Conservation (phyloP, 139 green algal genomes). For the Picochlorum sp. region DNA sequence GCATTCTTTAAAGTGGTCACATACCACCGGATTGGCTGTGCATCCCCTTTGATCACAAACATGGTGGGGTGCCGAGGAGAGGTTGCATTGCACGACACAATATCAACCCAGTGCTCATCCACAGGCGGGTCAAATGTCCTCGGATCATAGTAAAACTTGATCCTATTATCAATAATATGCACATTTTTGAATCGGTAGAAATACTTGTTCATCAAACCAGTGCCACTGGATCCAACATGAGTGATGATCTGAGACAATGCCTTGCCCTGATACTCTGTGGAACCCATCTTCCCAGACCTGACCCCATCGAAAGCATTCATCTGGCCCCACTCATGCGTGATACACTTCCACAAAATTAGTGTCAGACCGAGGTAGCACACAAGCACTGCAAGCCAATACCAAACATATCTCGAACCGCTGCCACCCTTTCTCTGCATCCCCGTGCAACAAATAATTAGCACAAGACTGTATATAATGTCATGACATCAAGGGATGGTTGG, state of each 20-base stretch:
- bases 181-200: slow-evolving; percentile 13
- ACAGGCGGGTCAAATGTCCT: slow-evolving; percentile 12
- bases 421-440: too few relatives aligned
- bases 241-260: background rate
- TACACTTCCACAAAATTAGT: background rate
- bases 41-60: slow-evolving; percentile 34
- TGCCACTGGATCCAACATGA: slow-evolving; percentile 1
- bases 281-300: background rate
- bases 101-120: slow-evolving; percentile 28
- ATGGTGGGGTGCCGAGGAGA: slow-evolving; percentile 19
- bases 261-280: background rate
- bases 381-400: too few relatives aligned
- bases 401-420: too few relatives aligned
- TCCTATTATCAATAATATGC: background rate
- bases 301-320: background rate
- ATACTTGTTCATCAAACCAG: slow-evolving; percentile 12
- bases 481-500: too few relatives aligned
- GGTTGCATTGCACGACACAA: slow-evolving; percentile 27
- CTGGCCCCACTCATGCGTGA: background rate
- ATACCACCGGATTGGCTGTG: background rate
- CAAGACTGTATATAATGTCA: too few relatives aligned
- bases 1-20: background rate
- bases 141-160: slow-evolving; percentile 2
- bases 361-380: too few relatives aligned
- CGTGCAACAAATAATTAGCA: too few relatives aligned